phyloP scores from a whole-genome alignment of 2,329 filamentous ascomycete genomes.

The Venturia carpophila region DNA sequence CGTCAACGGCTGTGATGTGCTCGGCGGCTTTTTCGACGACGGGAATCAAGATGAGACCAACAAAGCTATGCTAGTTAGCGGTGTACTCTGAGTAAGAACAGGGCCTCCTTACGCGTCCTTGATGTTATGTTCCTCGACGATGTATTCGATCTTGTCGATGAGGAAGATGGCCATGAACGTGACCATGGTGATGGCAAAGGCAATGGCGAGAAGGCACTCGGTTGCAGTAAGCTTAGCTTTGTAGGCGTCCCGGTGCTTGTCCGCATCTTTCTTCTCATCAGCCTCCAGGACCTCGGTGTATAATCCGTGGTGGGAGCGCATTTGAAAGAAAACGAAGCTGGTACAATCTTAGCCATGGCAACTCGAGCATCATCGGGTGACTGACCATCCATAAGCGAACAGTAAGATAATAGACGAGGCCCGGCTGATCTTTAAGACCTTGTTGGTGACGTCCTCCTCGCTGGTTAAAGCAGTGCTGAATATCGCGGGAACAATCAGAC shows the following conservation, averaged over 20 bases:
- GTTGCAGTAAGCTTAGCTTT: slow-evolving; percentile 67
- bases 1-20: slow-evolving; percentile 74
- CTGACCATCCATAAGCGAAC: slow-evolving; percentile 49
- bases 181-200: slow-evolving; percentile 59
- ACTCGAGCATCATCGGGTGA: not conserved
- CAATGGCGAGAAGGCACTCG: slow-evolving; percentile 60
- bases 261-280: slow-evolving; percentile 61
- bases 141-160: slow-evolving; percentile 63
- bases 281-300: slow-evolving; percentile 66
- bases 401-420: slow-evolving; percentile 64
- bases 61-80: slow-evolving; percentile 43
- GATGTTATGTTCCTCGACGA: slow-evolving; percentile 45
- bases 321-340: slow-evolving; percentile 60
- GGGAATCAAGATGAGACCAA: slow-evolving; percentile 69
- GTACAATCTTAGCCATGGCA: not conserved
- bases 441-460: slow-evolving; percentile 38
- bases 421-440: slow-evolving; percentile 50
- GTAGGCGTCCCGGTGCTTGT: slow-evolving; percentile 50
- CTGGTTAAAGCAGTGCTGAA: slow-evolving; percentile 43
- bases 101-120: slow-evolving; percentile 25
- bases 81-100: not conserved
- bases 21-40: slow-evolving; percentile 82
- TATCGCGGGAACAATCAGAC: slow-evolving; percentile 41
- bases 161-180: slow-evolving; percentile 67
- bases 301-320: slow-evolving; percentile 66